phyloP scores from a whole-genome alignment of 2,329 filamentous ascomycete species.

The Curvularia lunata region DNA sequence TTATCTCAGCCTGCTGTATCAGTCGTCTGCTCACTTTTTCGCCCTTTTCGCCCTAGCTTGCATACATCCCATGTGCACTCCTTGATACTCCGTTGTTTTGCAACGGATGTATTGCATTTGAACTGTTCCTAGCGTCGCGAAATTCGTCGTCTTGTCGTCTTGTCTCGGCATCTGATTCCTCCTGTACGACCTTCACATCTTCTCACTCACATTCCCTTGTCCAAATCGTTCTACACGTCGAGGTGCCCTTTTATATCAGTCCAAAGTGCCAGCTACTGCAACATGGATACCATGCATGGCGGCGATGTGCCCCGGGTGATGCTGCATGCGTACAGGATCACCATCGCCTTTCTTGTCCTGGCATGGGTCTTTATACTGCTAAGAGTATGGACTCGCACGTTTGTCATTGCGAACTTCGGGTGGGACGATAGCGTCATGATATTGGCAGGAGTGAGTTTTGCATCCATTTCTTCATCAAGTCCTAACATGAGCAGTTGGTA shows the following conservation, averaged over 20 bases:
- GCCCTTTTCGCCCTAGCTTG: slow-evolving; percentile 17
- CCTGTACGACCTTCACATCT: background rate
- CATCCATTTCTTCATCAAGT: background rate
- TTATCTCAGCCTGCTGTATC: background rate
- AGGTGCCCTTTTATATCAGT: background rate
- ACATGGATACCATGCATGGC: slow-evolving; percentile 27
- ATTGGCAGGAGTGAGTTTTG: slow-evolving; percentile 44
- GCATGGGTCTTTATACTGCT: slow-evolving; percentile 50
- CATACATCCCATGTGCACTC: slow-evolving; percentile 16
- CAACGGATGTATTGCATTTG: background rate
- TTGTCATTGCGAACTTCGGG: slow-evolving; percentile 50
- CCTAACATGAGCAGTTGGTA: slow-evolving; percentile 35
- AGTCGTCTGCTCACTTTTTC: background rate
- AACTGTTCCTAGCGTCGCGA: background rate
- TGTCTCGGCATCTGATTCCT: background rate
- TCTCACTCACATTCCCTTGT: background rate
- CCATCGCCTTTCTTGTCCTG: slow-evolving; percentile 45
- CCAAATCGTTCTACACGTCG: background rate
- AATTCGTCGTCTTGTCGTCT: too few relatives aligned
- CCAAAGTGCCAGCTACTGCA: slow-evolving; percentile 19
- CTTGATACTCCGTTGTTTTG: slow-evolving; percentile 2
- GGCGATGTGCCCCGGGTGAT: slow-evolving; percentile 27
- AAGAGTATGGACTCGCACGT: slow-evolving; percentile 50
- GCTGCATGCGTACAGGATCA: slow-evolving; percentile 32
- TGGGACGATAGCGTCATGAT: slow-evolving; percentile 55